phyloP scores from a whole-genome alignment of 257 asterid genomes.

The Lycium barbarum region DNA sequence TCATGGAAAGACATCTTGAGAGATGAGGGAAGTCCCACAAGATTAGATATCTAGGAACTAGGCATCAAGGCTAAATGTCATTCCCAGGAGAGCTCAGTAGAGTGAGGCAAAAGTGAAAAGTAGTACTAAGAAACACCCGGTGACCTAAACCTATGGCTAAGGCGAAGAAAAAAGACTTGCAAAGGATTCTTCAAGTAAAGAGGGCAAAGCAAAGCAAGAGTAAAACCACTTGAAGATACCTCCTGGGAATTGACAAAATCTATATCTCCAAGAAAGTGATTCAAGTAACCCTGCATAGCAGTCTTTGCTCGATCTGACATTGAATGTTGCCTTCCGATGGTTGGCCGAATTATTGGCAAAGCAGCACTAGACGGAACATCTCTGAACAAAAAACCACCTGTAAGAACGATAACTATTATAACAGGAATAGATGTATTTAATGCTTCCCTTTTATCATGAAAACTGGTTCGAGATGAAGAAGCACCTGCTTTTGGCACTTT shows the following conservation, averaged over 20 bases:
- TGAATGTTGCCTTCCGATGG: slow-evolving; percentile 86
- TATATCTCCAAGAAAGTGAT: slow-evolving; percentile 91
- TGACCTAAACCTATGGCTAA: neutral
- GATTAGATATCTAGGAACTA: slow-evolving; percentile 9
- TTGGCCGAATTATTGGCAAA: slow-evolving; percentile 92
- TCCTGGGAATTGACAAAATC: slow-evolving; percentile 89
- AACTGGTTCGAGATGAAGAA: slow-evolving; percentile 43
- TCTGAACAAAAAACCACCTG: slow-evolving; percentile 99
- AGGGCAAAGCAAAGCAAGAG: slow-evolving; percentile 26
- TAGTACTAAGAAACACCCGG: neutral
- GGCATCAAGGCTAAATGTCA: neutral
- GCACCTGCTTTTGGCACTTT: slow-evolving; percentile 79
- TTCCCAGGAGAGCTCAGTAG: neutral
- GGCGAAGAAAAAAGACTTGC: slow-evolving; percentile 7
- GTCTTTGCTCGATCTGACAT: slow-evolving; percentile 85
- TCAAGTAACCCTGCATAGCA: slow-evolving; percentile 97
- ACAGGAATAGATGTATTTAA: slow-evolving; percentile 54
- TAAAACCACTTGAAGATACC: slow-evolving; percentile 52
- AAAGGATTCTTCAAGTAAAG: slow-evolving; percentile 2
- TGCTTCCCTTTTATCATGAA: slow-evolving; percentile 43
- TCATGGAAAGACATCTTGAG: slow-evolving; percentile 15
- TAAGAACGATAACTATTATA: slow-evolving; percentile 81
- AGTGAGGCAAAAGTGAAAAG: slow-evolving; percentile 8
- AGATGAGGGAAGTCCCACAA: neutral
- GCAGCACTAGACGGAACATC: slow-evolving; percentile 99